Base-by-base conservation (phyloP, 805 yeast species). In the Brettanomyces custersianus region DNA sequence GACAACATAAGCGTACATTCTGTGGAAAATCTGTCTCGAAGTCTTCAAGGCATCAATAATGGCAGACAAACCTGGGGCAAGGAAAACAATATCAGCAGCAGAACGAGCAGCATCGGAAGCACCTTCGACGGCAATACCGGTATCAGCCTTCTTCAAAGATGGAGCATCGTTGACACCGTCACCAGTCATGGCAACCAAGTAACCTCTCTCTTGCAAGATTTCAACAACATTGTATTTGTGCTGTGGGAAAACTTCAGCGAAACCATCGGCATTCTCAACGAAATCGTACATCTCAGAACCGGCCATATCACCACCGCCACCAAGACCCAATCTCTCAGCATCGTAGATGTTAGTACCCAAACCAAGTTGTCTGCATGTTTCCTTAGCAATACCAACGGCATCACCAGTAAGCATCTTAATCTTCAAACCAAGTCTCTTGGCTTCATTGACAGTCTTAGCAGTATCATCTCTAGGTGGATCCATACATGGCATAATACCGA, bases 391-490 rank as follows among this genome's bases (percentile, higher is more conserved):
- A 75, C 95, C 95, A 59, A 87, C 95, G 65, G 95, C 95, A 71
- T 86, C 96, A 78, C 95, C 96, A 70, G 96, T 86, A 65, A 86
- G 77, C 95, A 86, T 86, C 82, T 86, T 86, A 54, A 86, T 90
- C 69, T 90, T 79, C 61, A 86, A 75, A 77, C 96, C 95, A 59
- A 86, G 77, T 50, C 68, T 59, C 71, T 81, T 78, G 55, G 96
- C 96, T 70, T 86, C 96, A 64, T 70, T 65, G 60, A 86, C 90
- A 60, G 96, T 86, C 60, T 79, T 78, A 57, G 92, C 94, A 72
- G 96, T 87, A 66, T 86, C 96, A 68, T 86, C 94, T 77, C 96
- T 82, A 69, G 96, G 96, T 58, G 95, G 95, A 70, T 86, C 96
- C 88, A 84, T 82, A 71, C 95, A 85, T 65, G 96, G 96, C 95